Conservation (phyloP, 495 filamentous ascomycete genomes). For the Schizothecium vesticola region DNA sequence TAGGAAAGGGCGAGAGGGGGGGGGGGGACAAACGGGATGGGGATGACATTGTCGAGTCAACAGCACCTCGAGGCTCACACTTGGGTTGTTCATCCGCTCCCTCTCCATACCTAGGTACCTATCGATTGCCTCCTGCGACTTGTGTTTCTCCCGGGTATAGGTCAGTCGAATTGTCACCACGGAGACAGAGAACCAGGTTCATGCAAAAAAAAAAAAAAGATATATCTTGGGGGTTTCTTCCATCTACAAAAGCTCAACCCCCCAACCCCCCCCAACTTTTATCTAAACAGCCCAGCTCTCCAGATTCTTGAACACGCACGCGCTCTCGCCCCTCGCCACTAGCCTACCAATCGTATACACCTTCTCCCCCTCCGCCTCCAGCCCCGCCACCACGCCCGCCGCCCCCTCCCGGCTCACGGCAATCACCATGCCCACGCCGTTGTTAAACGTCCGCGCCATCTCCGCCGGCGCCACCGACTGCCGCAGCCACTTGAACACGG, state of each 20-base stretch:
- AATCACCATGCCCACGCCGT: constrained; percentile 85
- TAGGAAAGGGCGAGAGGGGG: no score
- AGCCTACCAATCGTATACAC: constrained; percentile 73
- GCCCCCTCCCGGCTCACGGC: constrained; percentile 59
- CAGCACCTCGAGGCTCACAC: no score
- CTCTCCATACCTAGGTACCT: no score
- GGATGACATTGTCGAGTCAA: no score
- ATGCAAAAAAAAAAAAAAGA: neutral
- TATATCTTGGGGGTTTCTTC: neutral
- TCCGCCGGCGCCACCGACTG: constrained; percentile 63
- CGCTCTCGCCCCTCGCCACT: constrained; percentile 47
- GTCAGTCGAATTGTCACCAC: neutral
- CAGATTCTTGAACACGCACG: constrained; percentile 63
- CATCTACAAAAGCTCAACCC: neutral
- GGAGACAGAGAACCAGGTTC: neutral
- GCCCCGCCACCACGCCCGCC: constrained; percentile 45
- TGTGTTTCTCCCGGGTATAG: no score
- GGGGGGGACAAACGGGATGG: no score
- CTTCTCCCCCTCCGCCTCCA: constrained; percentile 65
- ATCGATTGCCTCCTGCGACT: no score
- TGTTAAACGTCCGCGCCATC: constrained; percentile 91
- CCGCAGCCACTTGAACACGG: constrained; percentile 82
- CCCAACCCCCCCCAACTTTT: neutral
- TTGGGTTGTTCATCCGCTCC: no score
- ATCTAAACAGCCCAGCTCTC: constrained; percentile 56